Evolutionary conservation across 148 eudicot species (phyloP), one percentile per base, ranked within the genome.

Genomic region (Chenopodium album): DNA sequence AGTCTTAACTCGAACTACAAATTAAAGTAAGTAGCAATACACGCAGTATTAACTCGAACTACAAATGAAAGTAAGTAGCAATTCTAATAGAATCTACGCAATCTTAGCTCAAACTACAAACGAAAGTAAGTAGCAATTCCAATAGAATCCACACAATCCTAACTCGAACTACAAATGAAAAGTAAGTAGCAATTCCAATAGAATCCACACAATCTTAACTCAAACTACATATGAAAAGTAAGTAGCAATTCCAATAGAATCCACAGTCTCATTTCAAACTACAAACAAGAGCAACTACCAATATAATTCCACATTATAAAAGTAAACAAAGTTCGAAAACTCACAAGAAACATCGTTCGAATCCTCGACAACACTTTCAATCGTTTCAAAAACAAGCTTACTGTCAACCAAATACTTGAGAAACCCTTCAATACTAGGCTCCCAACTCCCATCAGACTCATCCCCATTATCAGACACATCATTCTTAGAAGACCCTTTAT

Each of bases 311-410:
- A 31, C 46, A 50, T 54, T 16, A 17, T 48, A 9, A 31, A 32
- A 74, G 1, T 7, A 64, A 26, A 20, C 37, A 9, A 9, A 41
- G 2, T 65, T 41, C 56, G 54, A 26, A 62, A 48, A 85, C 98
- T 93, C 87, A 95, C 98, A 93, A 34, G 97, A 91, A 65, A 95
- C 97, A 67, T 95, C 94, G 73, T 75, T 84, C 17, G 98, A 95
- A 67, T 89, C 89, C 77, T 95, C 98, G 41, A 95, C 94, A 66
- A 93, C 84, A 54, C 92, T 85, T 84, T 95, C 98, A 28, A 95
- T 81, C 1, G 93, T 87, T 63, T 88, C 80, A 67, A 95, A 95
- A 52, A 95, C 94, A 66, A 88, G 88, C 88, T 89, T 89, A 64
- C 91, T 88, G 86, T 95, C 98, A 62, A 93, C 98, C 83, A 95